These are phyloP conservation scores for Annulohypoxylon maeteangense DNA, from an alignment of 495 filamentous ascomycete genomes.

Conservation along the genomic window DNA sequence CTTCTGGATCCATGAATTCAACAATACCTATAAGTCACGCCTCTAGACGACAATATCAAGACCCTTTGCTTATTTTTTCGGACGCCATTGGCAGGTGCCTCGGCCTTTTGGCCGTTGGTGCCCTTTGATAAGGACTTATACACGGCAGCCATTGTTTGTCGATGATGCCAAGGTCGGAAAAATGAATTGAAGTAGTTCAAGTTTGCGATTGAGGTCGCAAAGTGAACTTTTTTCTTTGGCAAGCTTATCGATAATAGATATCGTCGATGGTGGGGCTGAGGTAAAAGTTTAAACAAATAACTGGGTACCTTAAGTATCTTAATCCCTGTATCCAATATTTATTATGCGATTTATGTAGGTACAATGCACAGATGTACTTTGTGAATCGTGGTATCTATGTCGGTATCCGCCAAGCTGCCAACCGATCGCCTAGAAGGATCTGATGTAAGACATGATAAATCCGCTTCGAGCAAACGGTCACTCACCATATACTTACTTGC, in stretches of 20 bases:
- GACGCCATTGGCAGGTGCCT: conserved; percentile 50
- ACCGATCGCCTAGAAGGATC: conserved; percentile 3
- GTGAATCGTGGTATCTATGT: conserved; percentile 5
- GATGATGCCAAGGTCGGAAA: background rate
- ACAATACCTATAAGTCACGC: conserved; percentile 83
- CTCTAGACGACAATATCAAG: conserved; percentile 87
- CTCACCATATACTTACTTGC: background rate
- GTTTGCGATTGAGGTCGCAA: conserved; percentile 26
- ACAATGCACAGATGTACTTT: conserved; percentile 1
- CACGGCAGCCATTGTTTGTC: conserved; percentile 81
- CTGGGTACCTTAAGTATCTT: background rate
- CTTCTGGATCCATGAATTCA: background rate
- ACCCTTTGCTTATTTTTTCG: conserved; percentile 77
- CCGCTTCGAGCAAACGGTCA: conserved; percentile 7
- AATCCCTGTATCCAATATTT: background rate
- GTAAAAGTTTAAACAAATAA: conserved; percentile 7
- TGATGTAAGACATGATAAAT: conserved; percentile 21
- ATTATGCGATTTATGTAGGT: conserved; percentile 3
- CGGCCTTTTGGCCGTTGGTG: conserved; percentile 60
- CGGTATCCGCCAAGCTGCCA: conserved; percentile 13
- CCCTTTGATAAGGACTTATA: conserved; percentile 91
- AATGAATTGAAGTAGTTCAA: conserved; percentile 3
- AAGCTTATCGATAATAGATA: conserved; percentile 38
- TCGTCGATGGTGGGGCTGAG: conserved; percentile 22
- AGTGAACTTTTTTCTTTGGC: conserved; percentile 41